Conservation (phyloP, 345 rosid genomes). For the Populus alba region DNA sequence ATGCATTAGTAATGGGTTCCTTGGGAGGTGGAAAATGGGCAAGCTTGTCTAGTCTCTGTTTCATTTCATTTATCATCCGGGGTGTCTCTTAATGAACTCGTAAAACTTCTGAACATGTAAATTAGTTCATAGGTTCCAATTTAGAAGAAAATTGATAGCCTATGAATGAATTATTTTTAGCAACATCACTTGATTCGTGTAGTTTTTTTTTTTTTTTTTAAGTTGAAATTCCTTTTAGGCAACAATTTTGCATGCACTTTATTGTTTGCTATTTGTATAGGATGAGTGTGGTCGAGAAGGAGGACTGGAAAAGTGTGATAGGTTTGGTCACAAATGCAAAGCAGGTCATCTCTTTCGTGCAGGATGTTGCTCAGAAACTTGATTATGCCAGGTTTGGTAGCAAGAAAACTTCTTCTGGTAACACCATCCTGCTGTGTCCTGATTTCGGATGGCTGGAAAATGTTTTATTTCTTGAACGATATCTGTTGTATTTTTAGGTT, state of each 20-base stretch:
- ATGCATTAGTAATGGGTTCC: background rate
- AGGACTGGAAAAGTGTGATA: slow-evolving; percentile 72
- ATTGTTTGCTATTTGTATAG: slow-evolving; percentile 32
- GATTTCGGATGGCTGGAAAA: background rate
- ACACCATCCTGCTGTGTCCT: slow-evolving; percentile 6
- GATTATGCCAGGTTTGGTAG: slow-evolving; percentile 69
- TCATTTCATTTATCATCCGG: background rate
- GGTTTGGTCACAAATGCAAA: slow-evolving; percentile 79
- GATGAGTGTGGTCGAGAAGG: slow-evolving; percentile 78
- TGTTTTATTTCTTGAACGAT: slow-evolving; percentile 1
- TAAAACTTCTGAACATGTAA: background rate
- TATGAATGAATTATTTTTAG: background rate
- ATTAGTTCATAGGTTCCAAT: background rate
- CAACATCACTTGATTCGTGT: background rate
- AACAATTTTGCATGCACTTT: background rate
- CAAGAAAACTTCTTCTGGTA: slow-evolving; percentile 50
- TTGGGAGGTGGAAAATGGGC: background rate
- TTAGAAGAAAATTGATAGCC: background rate
- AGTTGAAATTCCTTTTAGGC: background rate
- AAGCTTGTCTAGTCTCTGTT: background rate
- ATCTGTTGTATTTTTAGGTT: background rate
- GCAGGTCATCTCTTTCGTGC: slow-evolving; percentile 75
- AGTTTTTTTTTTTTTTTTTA: background rate
- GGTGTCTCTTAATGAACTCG: background rate
- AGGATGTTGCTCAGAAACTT: slow-evolving; percentile 82